Conservation (phyloP, 2,329 filamentous ascomycete species). For the Neoascochyta sp. region DNA sequence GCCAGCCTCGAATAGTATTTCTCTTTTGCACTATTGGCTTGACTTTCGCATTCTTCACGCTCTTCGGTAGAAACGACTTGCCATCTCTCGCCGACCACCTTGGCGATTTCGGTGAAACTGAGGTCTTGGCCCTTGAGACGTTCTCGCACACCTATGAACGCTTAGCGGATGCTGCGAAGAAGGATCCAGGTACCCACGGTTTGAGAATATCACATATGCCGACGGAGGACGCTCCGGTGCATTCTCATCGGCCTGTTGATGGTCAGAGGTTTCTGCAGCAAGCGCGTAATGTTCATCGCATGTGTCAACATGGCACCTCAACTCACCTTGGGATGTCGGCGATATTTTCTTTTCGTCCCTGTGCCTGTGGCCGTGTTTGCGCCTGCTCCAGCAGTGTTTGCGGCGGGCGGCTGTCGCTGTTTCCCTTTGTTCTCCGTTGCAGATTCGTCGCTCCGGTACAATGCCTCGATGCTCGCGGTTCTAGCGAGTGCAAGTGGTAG, state of each 20-base stretch:
- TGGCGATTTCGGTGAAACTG: conserved; percentile 79
- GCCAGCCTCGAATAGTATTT: conserved; percentile 69
- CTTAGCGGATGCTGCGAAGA: conserved; percentile 13
- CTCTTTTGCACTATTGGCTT: conserved; percentile 70
- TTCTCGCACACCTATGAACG: conserved; percentile 64
- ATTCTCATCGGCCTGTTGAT: conserved; percentile 66
- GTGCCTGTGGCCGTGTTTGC: conserved; percentile 11
- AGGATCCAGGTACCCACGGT: conserved; percentile 55
- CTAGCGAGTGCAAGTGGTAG: conserved; percentile 41
- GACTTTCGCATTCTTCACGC: conserved; percentile 69
- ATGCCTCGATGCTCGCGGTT: conserved; percentile 53
- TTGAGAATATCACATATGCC: conserved; percentile 82
- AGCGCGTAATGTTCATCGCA: no score
- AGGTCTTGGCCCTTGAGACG: conserved; percentile 71
- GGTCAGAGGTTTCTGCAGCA: no score
- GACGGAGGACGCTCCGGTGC: conserved; percentile 77
- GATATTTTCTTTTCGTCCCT: conserved; percentile 66
- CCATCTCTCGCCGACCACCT: conserved; percentile 78
- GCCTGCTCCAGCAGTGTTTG: conserved; percentile 9
- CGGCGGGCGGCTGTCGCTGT: conserved; percentile 43
- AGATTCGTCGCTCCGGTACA: conserved; percentile 53
- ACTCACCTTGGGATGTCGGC: conserved; percentile 69
- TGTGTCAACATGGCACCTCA: no score
- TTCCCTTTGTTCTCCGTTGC: conserved; percentile 48
- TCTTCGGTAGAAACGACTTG: conserved; percentile 64